These are phyloP conservation scores for Xylaria intraflava DNA, from an alignment of 495 filamentous ascomycete species.

Conservation along the genomic window DNA sequence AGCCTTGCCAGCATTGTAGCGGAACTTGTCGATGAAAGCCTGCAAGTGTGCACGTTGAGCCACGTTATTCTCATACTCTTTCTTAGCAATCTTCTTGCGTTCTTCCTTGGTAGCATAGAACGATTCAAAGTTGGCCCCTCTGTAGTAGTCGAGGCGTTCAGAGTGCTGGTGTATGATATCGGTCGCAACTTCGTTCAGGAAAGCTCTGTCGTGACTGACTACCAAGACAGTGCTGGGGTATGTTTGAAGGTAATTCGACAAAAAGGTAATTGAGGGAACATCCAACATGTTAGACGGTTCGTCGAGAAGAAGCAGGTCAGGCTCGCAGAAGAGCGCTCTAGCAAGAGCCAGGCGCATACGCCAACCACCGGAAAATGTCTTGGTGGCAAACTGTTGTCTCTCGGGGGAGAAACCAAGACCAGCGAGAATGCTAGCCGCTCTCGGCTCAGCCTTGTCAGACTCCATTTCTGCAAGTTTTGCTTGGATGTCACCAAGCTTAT, in stretches of 20 bases:
- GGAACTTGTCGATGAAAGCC: constrained; percentile 99
- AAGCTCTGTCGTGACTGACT: constrained; percentile 97
- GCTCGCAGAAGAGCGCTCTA: constrained; percentile 95
- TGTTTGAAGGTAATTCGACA: constrained; percentile 88
- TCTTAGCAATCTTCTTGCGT: constrained; percentile 89
- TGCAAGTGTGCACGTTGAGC: constrained; percentile 78
- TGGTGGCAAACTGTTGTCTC: constrained; percentile 86
- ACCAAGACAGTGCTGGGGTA: constrained; percentile 96
- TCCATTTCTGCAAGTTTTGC: constrained; percentile 96
- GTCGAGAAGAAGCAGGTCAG: constrained; percentile 91
- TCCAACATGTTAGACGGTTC: constrained; percentile 99
- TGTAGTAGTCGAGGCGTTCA: constrained; percentile 95
- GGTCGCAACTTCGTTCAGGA: constrained; percentile 98
- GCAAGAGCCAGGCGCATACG: constrained; percentile 95
- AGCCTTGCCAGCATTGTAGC: constrained; percentile 98
- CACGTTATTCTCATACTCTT: constrained; percentile 99
- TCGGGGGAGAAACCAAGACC: constrained; percentile 95
- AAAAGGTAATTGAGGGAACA: constrained; percentile 98
- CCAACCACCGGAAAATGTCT: constrained; percentile 99
- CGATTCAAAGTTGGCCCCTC: constrained; percentile 92
- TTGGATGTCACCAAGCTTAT: constrained; percentile 83
- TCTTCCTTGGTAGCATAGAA: constrained; percentile 99
- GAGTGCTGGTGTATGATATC: constrained; percentile 99
- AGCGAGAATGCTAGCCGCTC: constrained; percentile 91
- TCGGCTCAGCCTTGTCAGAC: constrained; percentile 92